Conservation (phyloP, 495 filamentous ascomycete genomes). For the Penicillium robsamsonii region DNA sequence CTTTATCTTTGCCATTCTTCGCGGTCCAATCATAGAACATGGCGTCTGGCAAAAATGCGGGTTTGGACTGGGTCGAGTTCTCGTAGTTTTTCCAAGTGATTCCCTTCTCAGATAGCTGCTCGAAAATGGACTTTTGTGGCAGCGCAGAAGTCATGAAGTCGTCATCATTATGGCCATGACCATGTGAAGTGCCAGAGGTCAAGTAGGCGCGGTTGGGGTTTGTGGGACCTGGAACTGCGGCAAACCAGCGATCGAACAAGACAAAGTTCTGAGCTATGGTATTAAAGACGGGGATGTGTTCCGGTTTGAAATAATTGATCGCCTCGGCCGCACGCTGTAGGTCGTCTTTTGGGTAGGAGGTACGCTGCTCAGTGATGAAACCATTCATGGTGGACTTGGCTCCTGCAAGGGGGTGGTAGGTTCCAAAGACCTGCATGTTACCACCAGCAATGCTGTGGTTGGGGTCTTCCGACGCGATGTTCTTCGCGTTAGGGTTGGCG, state of each 20-base stretch:
- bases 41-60: conserved; percentile 33
- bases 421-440: conserved; percentile 49
- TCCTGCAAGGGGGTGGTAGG: conserved; percentile 35
- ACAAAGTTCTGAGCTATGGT: conserved; percentile 49
- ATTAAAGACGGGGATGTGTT: conserved; percentile 45
- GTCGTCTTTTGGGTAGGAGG: conserved; percentile 33
- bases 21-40: conserved; percentile 45
- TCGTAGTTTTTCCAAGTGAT: conserved; percentile 53
- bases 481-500: conserved; percentile 32
- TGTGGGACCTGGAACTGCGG: conserved; percentile 47
- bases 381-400: conserved; percentile 35
- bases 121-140: conserved; percentile 48
- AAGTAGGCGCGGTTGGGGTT: conserved; percentile 51
- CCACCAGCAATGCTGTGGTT: conserved; percentile 49
- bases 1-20: conserved; percentile 27
- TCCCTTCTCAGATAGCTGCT: conserved; percentile 42
- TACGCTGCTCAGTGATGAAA: conserved; percentile 48
- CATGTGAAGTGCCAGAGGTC: conserved; percentile 48
- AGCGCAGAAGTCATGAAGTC: conserved; percentile 42
- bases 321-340: conserved; percentile 41
- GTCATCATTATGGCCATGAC: conserved; percentile 47
- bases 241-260: conserved; percentile 51
- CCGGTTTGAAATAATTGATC: conserved; percentile 50
- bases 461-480: conserved; percentile 44
- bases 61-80: conserved; percentile 32